Conservation (phyloP, 2,329 filamentous ascomycete species). For the Cercospora sp. region DNA sequence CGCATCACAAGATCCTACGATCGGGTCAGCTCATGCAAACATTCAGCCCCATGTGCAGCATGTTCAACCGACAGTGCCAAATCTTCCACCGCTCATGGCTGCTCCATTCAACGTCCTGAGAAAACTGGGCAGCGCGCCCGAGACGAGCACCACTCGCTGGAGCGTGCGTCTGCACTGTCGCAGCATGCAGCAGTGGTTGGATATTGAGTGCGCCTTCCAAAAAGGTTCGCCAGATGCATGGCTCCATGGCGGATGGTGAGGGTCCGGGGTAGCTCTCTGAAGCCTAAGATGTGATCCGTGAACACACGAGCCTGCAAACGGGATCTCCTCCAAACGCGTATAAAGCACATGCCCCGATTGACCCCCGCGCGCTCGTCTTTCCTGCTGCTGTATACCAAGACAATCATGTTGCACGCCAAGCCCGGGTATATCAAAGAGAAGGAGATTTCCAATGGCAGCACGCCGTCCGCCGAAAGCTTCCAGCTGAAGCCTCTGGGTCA, state of each 20-base stretch:
- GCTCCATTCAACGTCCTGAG: background rate
- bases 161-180: background rate
- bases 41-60: background rate
- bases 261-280: background rate
- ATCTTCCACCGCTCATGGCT: background rate
- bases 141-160: background rate
- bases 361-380: background rate
- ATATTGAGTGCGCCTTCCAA: background rate
- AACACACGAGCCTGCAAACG: background rate
- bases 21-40: background rate
- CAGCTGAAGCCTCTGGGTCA: background rate
- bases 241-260: background rate
- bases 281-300: slow-evolving; percentile 1
- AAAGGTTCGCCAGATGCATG: background rate
- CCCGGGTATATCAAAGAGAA: slow-evolving; percentile 6
- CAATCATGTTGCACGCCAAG: slow-evolving; percentile 15
- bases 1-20: background rate
- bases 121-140: background rate
- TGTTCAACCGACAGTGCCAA: background rate
- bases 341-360: background rate
- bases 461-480: slow-evolving; percentile 13
- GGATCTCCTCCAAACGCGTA: background rate
- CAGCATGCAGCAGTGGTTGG: background rate
- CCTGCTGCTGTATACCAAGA: background rate
- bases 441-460: slow-evolving; percentile 5